phyloP scores from a whole-genome alignment of 192 early-diverging fungal genomes.

The Spizellomyces punctatus region DNA sequence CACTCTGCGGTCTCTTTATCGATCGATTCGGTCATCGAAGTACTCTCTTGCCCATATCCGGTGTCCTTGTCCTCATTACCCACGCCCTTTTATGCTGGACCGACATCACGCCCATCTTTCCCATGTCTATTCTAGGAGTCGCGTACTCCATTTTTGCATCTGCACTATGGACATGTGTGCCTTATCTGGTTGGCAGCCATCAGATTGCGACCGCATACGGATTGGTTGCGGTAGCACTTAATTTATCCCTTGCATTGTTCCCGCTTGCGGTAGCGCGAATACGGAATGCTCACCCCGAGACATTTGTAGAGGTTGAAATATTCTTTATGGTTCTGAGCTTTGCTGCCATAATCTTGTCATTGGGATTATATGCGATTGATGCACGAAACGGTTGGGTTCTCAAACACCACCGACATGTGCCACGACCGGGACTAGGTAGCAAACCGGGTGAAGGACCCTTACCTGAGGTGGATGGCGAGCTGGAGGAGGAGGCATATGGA shows the following conservation, averaged over 20 bases:
- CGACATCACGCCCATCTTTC: constrained; percentile 38
- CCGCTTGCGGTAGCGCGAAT: constrained; percentile 65
- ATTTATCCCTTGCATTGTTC: constrained; percentile 57
- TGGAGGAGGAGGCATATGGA: constrained; percentile 9
- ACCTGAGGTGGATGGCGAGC: neutral
- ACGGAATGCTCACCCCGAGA: constrained; percentile 26
- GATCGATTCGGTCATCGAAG: constrained; percentile 57
- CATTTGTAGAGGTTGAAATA: constrained; percentile 22
- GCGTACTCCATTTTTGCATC: constrained; percentile 60
- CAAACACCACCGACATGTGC: constrained; percentile 7
- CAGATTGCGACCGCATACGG: constrained; percentile 74
- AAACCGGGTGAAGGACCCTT: neutral
- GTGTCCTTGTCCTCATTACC: constrained; percentile 45
- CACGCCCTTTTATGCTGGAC: constrained; percentile 56
- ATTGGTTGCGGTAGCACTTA: constrained; percentile 60
- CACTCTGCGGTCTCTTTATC: constrained; percentile 56
- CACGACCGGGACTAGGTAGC: neutral
- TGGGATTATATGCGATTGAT: constrained; percentile 22
- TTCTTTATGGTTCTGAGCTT: constrained; percentile 39
- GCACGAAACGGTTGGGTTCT: constrained; percentile 24
- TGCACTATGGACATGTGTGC: constrained; percentile 70
- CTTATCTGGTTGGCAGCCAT: constrained; percentile 56
- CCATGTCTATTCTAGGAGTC: constrained; percentile 58
- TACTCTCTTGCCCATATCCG: constrained; percentile 32
- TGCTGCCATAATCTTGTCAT: constrained; percentile 19